These are phyloP conservation scores for Exophiala bonariae DNA, from an alignment of 2,329 filamentous ascomycete genomes.

Conservation along the genomic window DNA sequence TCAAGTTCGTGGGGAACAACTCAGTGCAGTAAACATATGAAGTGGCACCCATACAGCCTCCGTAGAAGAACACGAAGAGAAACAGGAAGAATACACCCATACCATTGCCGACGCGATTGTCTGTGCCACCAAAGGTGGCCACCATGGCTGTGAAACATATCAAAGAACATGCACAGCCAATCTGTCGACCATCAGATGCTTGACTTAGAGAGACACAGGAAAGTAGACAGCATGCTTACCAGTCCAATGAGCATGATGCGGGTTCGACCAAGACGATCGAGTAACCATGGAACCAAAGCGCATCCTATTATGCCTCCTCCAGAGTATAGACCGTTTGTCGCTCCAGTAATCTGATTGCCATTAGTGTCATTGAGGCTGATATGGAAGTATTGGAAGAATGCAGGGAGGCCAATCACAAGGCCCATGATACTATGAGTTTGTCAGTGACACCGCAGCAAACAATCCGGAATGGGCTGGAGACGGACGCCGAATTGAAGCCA, in stretches of 20 bases:
- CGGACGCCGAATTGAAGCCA: slow-evolving; percentile 18
- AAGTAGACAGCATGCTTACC: background rate
- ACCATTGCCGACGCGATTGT: background rate
- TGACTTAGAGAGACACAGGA: background rate
- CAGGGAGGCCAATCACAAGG: slow-evolving; percentile 11
- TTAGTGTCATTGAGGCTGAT: slow-evolving; percentile 16
- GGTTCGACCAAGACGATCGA: slow-evolving; percentile 15
- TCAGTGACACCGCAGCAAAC: background rate
- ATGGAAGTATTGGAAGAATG: slow-evolving; percentile 41
- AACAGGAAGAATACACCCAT: slow-evolving; percentile 42
- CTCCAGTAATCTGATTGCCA: slow-evolving; percentile 10
- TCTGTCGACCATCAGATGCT: background rate
- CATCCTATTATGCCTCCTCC: slow-evolving; percentile 12
- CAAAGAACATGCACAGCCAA: background rate
- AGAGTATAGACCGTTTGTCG: slow-evolving; percentile 13
- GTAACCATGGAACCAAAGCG: slow-evolving; percentile 8
- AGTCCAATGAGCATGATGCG: slow-evolving; percentile 2
- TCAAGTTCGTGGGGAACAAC: slow-evolving; percentile 13
- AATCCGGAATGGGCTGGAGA: background rate
- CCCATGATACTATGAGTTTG: slow-evolving; percentile 13
- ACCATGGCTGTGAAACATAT: background rate
- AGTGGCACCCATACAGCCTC: slow-evolving; percentile 26
- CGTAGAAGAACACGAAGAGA: slow-evolving; percentile 41
- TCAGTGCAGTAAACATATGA: slow-evolving; percentile 12
- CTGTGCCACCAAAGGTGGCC: background rate